phyloP scores from a whole-genome alignment of 352 stramenopile genomes.

The Salisapilia sapeloensis region DNA sequence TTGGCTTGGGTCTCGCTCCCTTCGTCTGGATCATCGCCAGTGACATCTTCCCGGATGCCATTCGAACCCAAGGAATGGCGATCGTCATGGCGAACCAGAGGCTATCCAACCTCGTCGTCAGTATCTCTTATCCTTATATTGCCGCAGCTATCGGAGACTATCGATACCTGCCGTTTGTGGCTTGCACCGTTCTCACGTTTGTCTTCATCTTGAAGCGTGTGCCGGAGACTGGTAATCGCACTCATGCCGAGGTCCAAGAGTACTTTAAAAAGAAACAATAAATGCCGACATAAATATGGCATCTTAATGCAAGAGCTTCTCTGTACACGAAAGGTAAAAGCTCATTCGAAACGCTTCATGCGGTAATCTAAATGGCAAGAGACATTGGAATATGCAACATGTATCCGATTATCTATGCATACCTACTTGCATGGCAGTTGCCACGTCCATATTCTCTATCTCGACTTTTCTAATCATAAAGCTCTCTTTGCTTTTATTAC shows the following conservation, averaged over 20 bases:
- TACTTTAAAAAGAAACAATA: slow-evolving; percentile 11
- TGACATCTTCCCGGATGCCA: slow-evolving; percentile 36
- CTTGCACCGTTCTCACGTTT: slow-evolving; percentile 16
- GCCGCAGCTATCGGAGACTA: slow-evolving; percentile 16
- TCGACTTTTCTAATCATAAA: too few relatives aligned
- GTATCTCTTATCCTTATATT: slow-evolving; percentile 38
- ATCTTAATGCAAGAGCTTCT: too few relatives aligned
- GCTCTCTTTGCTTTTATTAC: too few relatives aligned
- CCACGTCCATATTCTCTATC: too few relatives aligned
- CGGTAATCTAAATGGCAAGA: too few relatives aligned
- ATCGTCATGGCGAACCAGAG: slow-evolving; percentile 33
- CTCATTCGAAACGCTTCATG: too few relatives aligned
- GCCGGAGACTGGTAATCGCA: slow-evolving; percentile 41
- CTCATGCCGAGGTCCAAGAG: slow-evolving; percentile 33
- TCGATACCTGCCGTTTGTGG: slow-evolving; percentile 30
- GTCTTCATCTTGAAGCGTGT: slow-evolving; percentile 22
- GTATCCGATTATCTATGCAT: too few relatives aligned
- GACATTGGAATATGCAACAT: too few relatives aligned
- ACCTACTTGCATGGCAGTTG: too few relatives aligned
- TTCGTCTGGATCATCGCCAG: slow-evolving; percentile 29
- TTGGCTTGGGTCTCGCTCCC: slow-evolving; percentile 22
- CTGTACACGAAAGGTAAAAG: too few relatives aligned
- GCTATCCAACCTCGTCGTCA: slow-evolving; percentile 28
- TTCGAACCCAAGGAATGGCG: slow-evolving; percentile 20
- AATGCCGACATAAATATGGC: too few relatives aligned